Percentiles rank a stretch among this genome's conserved stretches.
Evolutionary conservation across 371 early-diverging fungal species (phyloP).

Genomic region (Actinomucor elegans): DNA sequence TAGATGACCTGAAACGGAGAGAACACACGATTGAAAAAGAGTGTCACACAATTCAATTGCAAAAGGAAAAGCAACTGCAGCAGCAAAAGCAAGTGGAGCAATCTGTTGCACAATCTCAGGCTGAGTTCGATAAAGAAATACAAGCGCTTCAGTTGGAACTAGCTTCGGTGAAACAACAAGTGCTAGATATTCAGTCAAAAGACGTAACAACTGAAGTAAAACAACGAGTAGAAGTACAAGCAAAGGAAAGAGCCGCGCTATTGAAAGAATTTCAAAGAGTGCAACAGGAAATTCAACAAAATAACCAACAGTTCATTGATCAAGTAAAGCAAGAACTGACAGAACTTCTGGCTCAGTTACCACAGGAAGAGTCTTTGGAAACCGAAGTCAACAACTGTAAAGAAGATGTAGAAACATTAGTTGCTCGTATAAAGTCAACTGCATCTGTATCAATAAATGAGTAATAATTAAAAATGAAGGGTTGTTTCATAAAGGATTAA

Average conservation of each 20-base stretch:
- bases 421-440: constrained; percentile 20
- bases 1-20: constrained; percentile 34
- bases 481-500: too few species aligned
- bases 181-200: constrained; percentile 8
- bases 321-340: constrained; percentile 8
- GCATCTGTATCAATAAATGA: constrained; percentile 1
- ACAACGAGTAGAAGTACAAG: constrained; percentile 15
- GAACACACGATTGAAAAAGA: constrained; percentile 27
- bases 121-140: constrained; percentile 26
- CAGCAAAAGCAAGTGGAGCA: constrained; percentile 23
- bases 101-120: constrained; percentile 20
- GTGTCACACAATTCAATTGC: constrained; percentile 19
- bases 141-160: constrained; percentile 14
- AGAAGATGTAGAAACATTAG: constrained; percentile 26
- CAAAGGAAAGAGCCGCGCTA: constrained; percentile 9
- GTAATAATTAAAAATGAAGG: not conserved
- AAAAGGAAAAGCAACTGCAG: constrained; percentile 25
- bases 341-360: constrained; percentile 1
- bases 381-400: constrained; percentile 21
- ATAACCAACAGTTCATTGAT: constrained; percentile 16
- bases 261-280: constrained; percentile 6
- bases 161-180: constrained; percentile 11
- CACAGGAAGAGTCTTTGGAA: constrained; percentile 2
- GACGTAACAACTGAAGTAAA: constrained; percentile 14
- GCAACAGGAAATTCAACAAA: constrained; percentile 12